Percentiles rank a stretch among this genome's conserved stretches.
These are phyloP conservation scores for Ogataea naganishii DNA, from an alignment of 805 yeast species.

Conservation along the genomic window DNA sequence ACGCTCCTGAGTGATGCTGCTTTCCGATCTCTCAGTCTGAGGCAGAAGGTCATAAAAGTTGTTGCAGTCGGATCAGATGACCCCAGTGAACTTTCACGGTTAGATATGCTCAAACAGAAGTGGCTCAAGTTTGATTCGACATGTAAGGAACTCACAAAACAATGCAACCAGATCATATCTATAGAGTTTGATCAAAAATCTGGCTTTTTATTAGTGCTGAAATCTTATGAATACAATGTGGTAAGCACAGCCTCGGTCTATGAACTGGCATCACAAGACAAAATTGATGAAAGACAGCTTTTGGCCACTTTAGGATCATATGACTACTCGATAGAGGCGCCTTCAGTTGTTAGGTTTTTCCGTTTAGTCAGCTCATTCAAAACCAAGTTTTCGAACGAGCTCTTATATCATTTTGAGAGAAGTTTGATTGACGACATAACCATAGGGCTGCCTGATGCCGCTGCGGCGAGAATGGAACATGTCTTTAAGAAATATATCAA, in stretches of 20 bases:
- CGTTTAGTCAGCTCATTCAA: constrained; percentile 27
- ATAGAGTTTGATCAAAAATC: constrained; percentile 29
- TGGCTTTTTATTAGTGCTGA: constrained; percentile 23
- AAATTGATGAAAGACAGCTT: neutral
- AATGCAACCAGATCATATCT: constrained; percentile 51
- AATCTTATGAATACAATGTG: constrained; percentile 25
- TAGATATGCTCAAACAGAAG: constrained; percentile 34
- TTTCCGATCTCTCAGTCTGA: constrained; percentile 14
- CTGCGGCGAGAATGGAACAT: constrained; percentile 24
- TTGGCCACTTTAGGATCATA: constrained; percentile 2
- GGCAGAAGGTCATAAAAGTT: constrained; percentile 23
- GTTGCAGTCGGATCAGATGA: constrained; percentile 14
- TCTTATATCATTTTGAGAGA: constrained; percentile 22
- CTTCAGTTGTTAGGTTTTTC: constrained; percentile 14
- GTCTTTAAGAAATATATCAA: constrained; percentile 35
- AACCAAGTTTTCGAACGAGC: constrained; percentile 27
- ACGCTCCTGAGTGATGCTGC: too few species aligned
- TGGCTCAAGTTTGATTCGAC: constrained; percentile 66
- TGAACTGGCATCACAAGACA: constrained; percentile 26
- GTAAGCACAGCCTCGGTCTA: constrained; percentile 24
- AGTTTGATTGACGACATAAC: constrained; percentile 28
- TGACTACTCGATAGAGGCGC: constrained; percentile 5
- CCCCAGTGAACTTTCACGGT: constrained; percentile 24
- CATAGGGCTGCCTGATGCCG: constrained; percentile 14
- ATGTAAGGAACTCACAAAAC: constrained; percentile 61